Base-by-base conservation (phyloP, 495 filamentous ascomycete genomes). In the Xylaria cubensis region DNA sequence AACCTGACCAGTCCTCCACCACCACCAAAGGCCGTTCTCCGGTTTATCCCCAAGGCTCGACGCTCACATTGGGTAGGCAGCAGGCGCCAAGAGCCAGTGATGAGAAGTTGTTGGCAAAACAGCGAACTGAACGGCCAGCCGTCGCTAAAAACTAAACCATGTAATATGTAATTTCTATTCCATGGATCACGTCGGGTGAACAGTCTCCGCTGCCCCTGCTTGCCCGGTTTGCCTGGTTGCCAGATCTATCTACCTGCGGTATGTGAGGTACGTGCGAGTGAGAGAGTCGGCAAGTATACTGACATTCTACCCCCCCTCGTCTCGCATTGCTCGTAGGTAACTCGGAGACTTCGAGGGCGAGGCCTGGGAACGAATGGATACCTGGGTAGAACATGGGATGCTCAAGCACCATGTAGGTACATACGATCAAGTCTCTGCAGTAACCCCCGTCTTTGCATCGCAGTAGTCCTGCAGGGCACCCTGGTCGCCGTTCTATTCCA, bases 21-120 rank as follows among this genome's bases (percentile, higher is more conserved):
- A 72, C 51, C 67, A 72, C 63, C 42, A 56, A 61, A 67, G 62
- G 70, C 70, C 32, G 62, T 72, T 72, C 63, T 72, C 63, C 70
- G 70, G 70, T 67, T 72, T 67, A 65, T 72, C 62, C 53, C 63
- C 51, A 34, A 59, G 21, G 26, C 24, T 34, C 51, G 24, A 46
- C 53, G 50, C 56, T 61, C 39, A 44, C 42, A 72, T 72, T 72
- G 70, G 62, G 24, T 41, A 61, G 50, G 29, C 63, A 50, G 19
- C 69, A 46, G 53, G n/a, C 42, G 62, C 70, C 70, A 66, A 67
- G 70, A 63, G 53, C 70, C 63, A 29, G 70, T 61, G 42, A 61
- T 26, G 63, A 41, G 48, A 48, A 53, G 63, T 42, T 56, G 21
- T 64, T 62, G 50, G 56, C 56, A 59, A 36, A n/a, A 36, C 26